Base-by-base conservation (phyloP, 495 filamentous ascomycete species). In the Penicillium goetzii region DNA sequence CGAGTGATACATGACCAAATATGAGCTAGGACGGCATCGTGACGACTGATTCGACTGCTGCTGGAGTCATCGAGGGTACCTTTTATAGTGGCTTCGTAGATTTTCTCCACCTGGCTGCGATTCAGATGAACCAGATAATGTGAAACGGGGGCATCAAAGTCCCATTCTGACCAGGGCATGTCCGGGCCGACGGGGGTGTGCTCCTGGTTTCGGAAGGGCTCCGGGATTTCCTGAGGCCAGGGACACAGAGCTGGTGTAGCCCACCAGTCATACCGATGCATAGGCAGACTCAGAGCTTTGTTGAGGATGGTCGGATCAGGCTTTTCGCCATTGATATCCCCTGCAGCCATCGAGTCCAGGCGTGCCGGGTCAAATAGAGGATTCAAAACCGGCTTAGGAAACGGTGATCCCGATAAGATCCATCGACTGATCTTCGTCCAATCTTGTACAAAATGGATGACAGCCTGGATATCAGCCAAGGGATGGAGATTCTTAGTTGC, bases 391-490 rank as follows among this genome's bases (percentile, higher is more conserved):
- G 64, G 72, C 8, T 59, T 7, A 4, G 63, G 55, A 0, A 3
- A 12, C 7, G 43, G 19, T 6, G 56, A 51, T 7, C 61, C 55
- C 2, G 57, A 56, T 1, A 65, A 32, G 10, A 72, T 49, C 34
- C 66, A 64, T 12, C 58, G 66, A 55, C 64, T 72, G 19, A 70
- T 69, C 9, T 32, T 60, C 19, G 78, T 74, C 81, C 79, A 84
- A 34, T 78, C 71, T 32, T 83, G 74, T 5, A 78, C 71, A 33
- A 86, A 86, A 19, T 73, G 63, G 14, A 77, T 67, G n/a, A 86
- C 59, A 1, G 78, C 50, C 30, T 77, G 68, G 3, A 81, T 80
- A 68, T 86, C 84, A 2, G 78, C 77, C 6, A 85, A 66, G 17
- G 76, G 74, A 64, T 86, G 83, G 0, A 78, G 72, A 1, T 82